Evolutionary conservation across 495 filamentous ascomycete species (phyloP), one percentile per base, ranked within the genome.

Genomic region (Venustampulla echinocandica): DNA sequence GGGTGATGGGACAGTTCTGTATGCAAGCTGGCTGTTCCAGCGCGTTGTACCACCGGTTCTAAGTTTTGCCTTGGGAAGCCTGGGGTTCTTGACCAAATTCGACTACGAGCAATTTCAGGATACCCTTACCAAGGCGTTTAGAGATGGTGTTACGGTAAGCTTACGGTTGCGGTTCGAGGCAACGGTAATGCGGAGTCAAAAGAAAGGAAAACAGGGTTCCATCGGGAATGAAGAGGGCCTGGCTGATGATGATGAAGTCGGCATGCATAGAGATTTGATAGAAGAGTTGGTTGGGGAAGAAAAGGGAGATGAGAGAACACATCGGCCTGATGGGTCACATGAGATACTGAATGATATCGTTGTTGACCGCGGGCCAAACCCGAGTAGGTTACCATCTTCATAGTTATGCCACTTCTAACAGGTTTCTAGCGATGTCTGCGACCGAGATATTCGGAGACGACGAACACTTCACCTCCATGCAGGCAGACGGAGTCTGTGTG

Each of bases 1-100:
- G n/a, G 92, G 92, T 9, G 92, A 98, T 59, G 92, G 92, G 11
- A 98, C 92, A 0, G 90, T 98, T 23, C 69, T 98, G 23, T 97
- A 94, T 59, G 86, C 92, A 0, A 88, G 81, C 56, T 98, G 93
- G 90, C 70, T 98, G 23, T 98, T 98, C 62, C 92, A 98, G 70
- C 73, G 87, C n/a, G 81, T 97, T 44, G 90, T 97, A 0, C 92
- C 92, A 4, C 92, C 93, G 0, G 86, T 96, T 4, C 67, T 98
- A 17, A 88, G 87, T 39, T 97, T 98, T 64, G 76, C 88, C 18
- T 65, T 97, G 22, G 92, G 92, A 2, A 95, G 90, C 15, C 66
- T 98, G 20, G 92, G 92, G 0, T 97, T 98, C 59, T 68, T 98
- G 52, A 97, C 93, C 14, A 95, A 95, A 60, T 97, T 96, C 63